phyloP scores from a whole-genome alignment of 805 yeast species.

The Schwanniomyces polymorphus region DNA sequence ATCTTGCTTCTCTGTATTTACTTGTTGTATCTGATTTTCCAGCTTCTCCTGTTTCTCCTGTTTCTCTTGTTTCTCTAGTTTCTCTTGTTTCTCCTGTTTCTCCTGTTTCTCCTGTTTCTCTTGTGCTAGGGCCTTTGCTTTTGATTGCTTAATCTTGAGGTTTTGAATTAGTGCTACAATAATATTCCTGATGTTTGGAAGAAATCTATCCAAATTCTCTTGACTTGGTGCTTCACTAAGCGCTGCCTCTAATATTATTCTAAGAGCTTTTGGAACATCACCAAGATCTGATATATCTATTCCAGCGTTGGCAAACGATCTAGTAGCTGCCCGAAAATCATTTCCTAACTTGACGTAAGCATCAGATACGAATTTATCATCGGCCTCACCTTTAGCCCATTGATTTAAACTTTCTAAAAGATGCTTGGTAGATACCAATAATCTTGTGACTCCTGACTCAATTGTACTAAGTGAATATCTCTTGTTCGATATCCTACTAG shows the following conservation, averaged over 20 bases:
- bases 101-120: slow-evolving; percentile 13
- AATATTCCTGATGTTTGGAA: slow-evolving; percentile 83
- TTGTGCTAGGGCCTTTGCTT: slow-evolving; percentile 41
- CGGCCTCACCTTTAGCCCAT: slow-evolving; percentile 84
- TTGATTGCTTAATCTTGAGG: slow-evolving; percentile 74
- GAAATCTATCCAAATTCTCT: slow-evolving; percentile 71
- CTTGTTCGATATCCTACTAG: slow-evolving; percentile 6
- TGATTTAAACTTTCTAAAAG: slow-evolving; percentile 81
- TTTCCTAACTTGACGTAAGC: slow-evolving; percentile 91
- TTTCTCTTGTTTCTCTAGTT: too few relatives aligned
- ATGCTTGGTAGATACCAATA: slow-evolving; percentile 86
- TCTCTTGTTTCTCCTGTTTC: slow-evolving; percentile 8
- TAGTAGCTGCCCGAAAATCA: slow-evolving; percentile 83
- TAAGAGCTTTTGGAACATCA: slow-evolving; percentile 81
- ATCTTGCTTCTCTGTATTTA: neutral
- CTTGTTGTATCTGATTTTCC: too few relatives aligned
- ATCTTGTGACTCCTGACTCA: slow-evolving; percentile 74
- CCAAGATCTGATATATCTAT: slow-evolving; percentile 82
- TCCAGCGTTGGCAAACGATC: slow-evolving; percentile 76
- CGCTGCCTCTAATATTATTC: slow-evolving; percentile 83
- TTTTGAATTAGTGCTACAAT: slow-evolving; percentile 78
- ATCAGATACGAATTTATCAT: slow-evolving; percentile 83
- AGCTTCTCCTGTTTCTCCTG: too few relatives aligned
- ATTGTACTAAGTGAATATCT: slow-evolving; percentile 47
- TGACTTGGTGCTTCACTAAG: slow-evolving; percentile 83